These are phyloP conservation scores for Aquanectria penicillioides DNA, from an alignment of 2,329 filamentous ascomycete species.

Conservation along the genomic window DNA sequence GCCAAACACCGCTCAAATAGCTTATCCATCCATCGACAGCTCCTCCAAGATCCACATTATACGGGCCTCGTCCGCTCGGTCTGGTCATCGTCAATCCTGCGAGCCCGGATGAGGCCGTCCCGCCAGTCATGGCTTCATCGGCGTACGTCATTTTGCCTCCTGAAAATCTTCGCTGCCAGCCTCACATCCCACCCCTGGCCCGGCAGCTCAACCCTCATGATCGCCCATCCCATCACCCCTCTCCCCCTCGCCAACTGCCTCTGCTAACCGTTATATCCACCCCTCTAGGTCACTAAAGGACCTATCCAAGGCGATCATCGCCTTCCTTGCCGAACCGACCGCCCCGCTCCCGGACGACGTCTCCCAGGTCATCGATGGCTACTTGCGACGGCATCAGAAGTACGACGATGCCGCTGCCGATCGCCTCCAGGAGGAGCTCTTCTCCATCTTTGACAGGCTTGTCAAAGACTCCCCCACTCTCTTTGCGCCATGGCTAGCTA, in stretches of 20 bases:
- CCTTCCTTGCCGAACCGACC: constrained; percentile 58
- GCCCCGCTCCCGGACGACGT: constrained; percentile 75
- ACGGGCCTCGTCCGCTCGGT: constrained; percentile 35
- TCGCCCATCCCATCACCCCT: constrained; percentile 26
- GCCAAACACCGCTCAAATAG: constrained; percentile 26
- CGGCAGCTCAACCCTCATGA: constrained; percentile 26
- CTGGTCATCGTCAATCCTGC: constrained; percentile 35
- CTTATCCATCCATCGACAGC: constrained; percentile 30
- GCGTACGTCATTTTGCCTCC: constrained; percentile 40
- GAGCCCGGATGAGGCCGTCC: constrained; percentile 41
- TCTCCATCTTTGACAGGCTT: constrained; percentile 71
- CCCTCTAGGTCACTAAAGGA: constrained; percentile 66
- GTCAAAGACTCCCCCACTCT: constrained; percentile 66
- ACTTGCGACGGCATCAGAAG: constrained; percentile 73
- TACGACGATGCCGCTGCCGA: constrained; percentile 76
- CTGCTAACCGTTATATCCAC: constrained; percentile 35
- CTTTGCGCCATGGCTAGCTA: constrained; percentile 74
- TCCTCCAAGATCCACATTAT: constrained; percentile 32
- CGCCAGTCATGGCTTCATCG: constrained; percentile 42
- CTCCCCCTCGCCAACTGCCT: constrained; percentile 17
- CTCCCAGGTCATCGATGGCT: constrained; percentile 68
- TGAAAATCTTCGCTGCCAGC: constrained; percentile 34
- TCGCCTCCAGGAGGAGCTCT: constrained; percentile 77
- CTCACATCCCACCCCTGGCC: constrained; percentile 18
- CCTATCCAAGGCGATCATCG: constrained; percentile 65